phyloP scores from a whole-genome alignment of 176 grass and related monocot species.

The Olyra latifolia region DNA sequence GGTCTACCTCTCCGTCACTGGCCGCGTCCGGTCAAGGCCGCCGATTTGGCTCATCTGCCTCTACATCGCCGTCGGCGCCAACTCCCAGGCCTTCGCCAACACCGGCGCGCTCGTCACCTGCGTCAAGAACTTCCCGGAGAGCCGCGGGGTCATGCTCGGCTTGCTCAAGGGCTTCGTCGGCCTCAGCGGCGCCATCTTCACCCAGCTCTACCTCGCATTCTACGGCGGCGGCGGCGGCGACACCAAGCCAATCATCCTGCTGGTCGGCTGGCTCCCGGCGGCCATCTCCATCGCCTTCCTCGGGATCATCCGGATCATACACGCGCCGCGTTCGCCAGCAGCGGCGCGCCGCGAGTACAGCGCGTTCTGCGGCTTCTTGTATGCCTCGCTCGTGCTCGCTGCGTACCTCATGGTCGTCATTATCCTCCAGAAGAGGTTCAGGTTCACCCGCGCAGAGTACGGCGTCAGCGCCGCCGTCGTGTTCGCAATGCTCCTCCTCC shows the following conservation, averaged over 20 bases:
- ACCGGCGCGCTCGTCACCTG: conserved; percentile 70
- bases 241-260: conserved; percentile 43
- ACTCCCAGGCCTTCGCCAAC: conserved; percentile 86
- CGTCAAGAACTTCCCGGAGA: conserved; percentile 83
- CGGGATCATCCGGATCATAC: conserved; percentile 41
- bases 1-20: conserved; percentile 60
- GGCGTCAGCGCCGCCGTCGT: conserved; percentile 24
- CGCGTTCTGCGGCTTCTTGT: conserved; percentile 27
- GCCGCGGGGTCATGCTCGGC: conserved; percentile 69
- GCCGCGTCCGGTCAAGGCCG: background rate
- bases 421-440: conserved; percentile 30
- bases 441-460: conserved; percentile 27
- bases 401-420: conserved; percentile 33
- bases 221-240: conserved; percentile 41
- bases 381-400: conserved; percentile 31
- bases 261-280: conserved; percentile 49
- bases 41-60: conserved; percentile 65
- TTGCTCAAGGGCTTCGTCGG: conserved; percentile 89
- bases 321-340: background rate
- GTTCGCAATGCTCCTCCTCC: background rate
- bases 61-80: conserved; percentile 75
- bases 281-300: conserved; percentile 44
- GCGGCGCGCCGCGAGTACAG: background rate
- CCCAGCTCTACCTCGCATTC: conserved; percentile 69
- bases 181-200: conserved; percentile 74